These are phyloP conservation scores for Cercophora newfieldiana DNA, from an alignment of 495 filamentous ascomycete species.

Conservation along the genomic window DNA sequence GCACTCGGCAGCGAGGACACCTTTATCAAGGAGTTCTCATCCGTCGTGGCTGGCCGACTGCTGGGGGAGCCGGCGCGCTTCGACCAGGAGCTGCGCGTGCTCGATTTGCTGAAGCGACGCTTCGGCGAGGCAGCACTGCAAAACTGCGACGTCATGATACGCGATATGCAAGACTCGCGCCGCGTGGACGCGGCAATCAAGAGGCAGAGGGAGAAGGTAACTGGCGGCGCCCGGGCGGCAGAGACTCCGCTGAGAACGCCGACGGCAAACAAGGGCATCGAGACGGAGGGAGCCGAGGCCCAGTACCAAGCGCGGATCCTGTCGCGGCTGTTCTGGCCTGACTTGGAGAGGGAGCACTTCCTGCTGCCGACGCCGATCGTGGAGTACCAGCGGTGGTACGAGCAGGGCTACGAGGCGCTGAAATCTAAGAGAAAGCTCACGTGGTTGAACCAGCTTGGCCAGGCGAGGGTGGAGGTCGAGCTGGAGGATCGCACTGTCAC, in stretches of 20 bases:
- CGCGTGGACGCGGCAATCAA: slow-evolving; percentile 65
- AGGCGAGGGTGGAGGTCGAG: slow-evolving; percentile 78
- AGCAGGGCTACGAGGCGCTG: slow-evolving; percentile 71
- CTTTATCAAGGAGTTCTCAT: slow-evolving; percentile 91
- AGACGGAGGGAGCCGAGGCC: slow-evolving; percentile 21
- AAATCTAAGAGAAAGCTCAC: slow-evolving; percentile 82
- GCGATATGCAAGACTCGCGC: slow-evolving; percentile 84
- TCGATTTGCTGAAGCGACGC: slow-evolving; percentile 83
- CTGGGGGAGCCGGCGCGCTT: slow-evolving; percentile 69
- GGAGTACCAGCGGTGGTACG: slow-evolving; percentile 67
- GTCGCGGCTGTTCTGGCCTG: slow-evolving; percentile 93
- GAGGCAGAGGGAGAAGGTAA: slow-evolving; percentile 21
- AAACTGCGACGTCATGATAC: slow-evolving; percentile 94
- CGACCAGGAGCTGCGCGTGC: slow-evolving; percentile 71
- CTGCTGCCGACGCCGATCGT: slow-evolving; percentile 63
- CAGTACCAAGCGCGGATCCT: slow-evolving; percentile 77
- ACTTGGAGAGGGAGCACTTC: slow-evolving; percentile 76
- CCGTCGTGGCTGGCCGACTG: slow-evolving; percentile 77
- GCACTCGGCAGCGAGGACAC: slow-evolving; percentile 83
- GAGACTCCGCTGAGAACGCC: slow-evolving; percentile 11
- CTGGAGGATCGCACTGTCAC: slow-evolving; percentile 73
- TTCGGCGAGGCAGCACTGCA: slow-evolving; percentile 86
- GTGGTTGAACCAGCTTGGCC: slow-evolving; percentile 81
- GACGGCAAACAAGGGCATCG: slow-evolving; percentile 23
- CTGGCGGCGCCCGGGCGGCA: slow-evolving; percentile 1